phyloP scores from a whole-genome alignment of 2,329 filamentous ascomycete species.

The Colletotrichum destructivum region DNA sequence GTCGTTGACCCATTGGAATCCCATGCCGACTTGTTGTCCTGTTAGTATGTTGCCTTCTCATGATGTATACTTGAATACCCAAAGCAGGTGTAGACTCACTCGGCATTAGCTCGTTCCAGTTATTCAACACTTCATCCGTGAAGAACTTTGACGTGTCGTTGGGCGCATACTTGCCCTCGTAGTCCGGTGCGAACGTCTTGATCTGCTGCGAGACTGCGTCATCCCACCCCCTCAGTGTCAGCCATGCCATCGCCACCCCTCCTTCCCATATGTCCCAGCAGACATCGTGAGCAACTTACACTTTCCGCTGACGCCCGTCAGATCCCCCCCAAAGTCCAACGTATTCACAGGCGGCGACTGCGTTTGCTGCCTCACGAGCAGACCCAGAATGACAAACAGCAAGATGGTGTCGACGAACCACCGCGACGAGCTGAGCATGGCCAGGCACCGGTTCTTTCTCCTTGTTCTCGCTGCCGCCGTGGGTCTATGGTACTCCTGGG shows the following conservation, averaged over 20 bases:
- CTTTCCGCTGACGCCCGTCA: constrained; percentile 54
- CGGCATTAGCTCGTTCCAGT: constrained; percentile 58
- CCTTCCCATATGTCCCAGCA: neutral
- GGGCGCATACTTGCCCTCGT: constrained; percentile 53
- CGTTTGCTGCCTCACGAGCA: constrained; percentile 50
- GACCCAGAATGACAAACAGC: constrained; percentile 50
- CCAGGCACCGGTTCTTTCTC: constrained; percentile 38
- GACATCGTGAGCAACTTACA: constrained; percentile 40
- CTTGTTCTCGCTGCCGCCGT: neutral
- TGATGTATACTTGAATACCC: constrained; percentile 3
- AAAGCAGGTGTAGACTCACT: constrained; percentile 42
- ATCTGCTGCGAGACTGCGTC: constrained; percentile 57
- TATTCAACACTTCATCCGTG: constrained; percentile 50
- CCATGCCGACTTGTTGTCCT: constrained; percentile 49
- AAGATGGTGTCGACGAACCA: constrained; percentile 52
- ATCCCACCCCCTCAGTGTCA: neutral
- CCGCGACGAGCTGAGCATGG: constrained; percentile 45
- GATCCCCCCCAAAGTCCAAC: constrained; percentile 54
- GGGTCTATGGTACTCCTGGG: constrained; percentile 17
- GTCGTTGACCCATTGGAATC: constrained; percentile 56
- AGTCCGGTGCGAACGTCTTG: constrained; percentile 54
- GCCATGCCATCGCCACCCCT: no score
- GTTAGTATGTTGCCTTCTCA: constrained; percentile 38
- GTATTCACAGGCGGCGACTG: constrained; percentile 43
- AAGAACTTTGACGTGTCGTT: constrained; percentile 60